Conservation (phyloP, 306 rosid genomes). For the Gastrolobium villosum region DNA sequence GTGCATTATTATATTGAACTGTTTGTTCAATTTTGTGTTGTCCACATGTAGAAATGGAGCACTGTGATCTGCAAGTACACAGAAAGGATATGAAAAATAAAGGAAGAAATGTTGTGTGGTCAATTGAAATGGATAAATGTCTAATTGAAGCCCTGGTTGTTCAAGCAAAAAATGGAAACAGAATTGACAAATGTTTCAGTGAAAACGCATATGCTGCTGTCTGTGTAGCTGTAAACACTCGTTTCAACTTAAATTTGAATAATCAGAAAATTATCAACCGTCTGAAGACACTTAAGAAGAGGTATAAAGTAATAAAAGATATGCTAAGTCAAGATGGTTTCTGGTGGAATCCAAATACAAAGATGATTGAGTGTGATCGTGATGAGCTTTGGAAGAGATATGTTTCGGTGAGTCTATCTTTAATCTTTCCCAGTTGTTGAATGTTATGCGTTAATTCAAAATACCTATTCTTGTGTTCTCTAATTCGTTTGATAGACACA, state of each 20-base stretch:
- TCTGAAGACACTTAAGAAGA: slow-evolving; percentile 82
- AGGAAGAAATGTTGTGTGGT: slow-evolving; percentile 92
- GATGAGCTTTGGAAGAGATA: slow-evolving; percentile 84
- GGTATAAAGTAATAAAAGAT: slow-evolving; percentile 78
- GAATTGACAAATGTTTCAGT: slow-evolving; percentile 81
- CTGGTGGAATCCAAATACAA: slow-evolving; percentile 73
- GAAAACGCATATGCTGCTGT: slow-evolving; percentile 90
- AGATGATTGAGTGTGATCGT: slow-evolving; percentile 71
- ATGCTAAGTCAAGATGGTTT: slow-evolving; percentile 77
- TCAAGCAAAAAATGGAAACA: slow-evolving; percentile 83
- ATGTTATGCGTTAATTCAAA: slow-evolving; percentile 29
- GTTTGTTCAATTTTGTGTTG: background rate
- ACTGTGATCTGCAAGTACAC: slow-evolving; percentile 67
- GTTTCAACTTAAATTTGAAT: slow-evolving; percentile 76
- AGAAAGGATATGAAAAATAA: slow-evolving; percentile 77
- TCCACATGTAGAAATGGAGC: slow-evolving; percentile 65
- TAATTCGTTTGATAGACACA: slow-evolving; percentile 62
- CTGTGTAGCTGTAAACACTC: slow-evolving; percentile 76
- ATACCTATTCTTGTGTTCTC: slow-evolving; percentile 38
- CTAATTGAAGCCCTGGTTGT: slow-evolving; percentile 76
- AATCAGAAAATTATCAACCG: slow-evolving; percentile 87
- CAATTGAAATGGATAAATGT: slow-evolving; percentile 83
- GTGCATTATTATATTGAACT: slow-evolving; percentile 23
- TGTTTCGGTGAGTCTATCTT: slow-evolving; percentile 58
- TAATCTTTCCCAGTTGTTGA: slow-evolving; percentile 29